Evolutionary conservation across 140 eudicot genomes (phyloP), one percentile per base, ranked within the genome.

Genomic region (Senecio squalidus): DNA sequence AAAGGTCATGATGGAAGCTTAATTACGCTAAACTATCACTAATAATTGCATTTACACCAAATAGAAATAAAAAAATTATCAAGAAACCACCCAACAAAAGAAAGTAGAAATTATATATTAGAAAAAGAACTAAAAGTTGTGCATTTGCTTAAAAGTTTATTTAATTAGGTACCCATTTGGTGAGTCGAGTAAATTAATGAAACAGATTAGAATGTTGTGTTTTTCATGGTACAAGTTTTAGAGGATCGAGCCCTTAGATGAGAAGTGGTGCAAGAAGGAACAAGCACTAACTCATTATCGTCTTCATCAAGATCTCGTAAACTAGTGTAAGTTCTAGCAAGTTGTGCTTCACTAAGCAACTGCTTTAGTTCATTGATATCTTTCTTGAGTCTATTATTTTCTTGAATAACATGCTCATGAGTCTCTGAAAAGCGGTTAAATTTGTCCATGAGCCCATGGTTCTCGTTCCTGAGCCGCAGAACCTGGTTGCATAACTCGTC

Each of bases 401-500:
- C 95, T 64, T 76, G 75, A 13, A 76, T 59, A 22, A 54, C 84
- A 29, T 64, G 82, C 34, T 79, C 85, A 43, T 86, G 95, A 40
- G 64, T 64, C 62, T 86, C 85, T 1, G 80, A 74, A 28, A 83
- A 68, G 25, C 70, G 72, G 62, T 80, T 83, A 2, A 86, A 69
- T 61, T 83, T 86, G 61, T 80, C 88, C 4, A 80, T 58, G 30
- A 86, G 93, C 54, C 83, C 83, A 31, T 83, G 85, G 75, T 86
- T 80, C 79, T 86, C 95, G 27, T 66, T 83, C 41, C 93, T 65
- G n/a, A 86, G 83, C 62, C 88, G 81, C 53, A 77, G 41, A n/a
- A 86, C 95, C 52, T 86, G 95, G 0, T 79, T 74, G 84, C 89
- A 86, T 3, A 86, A 83, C 74, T 86, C 95, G 28, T 86, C 93